Evolutionary conservation across 768 basidiomycete genomes (phyloP).

Genomic region (Jaapia argillacea): DNA sequence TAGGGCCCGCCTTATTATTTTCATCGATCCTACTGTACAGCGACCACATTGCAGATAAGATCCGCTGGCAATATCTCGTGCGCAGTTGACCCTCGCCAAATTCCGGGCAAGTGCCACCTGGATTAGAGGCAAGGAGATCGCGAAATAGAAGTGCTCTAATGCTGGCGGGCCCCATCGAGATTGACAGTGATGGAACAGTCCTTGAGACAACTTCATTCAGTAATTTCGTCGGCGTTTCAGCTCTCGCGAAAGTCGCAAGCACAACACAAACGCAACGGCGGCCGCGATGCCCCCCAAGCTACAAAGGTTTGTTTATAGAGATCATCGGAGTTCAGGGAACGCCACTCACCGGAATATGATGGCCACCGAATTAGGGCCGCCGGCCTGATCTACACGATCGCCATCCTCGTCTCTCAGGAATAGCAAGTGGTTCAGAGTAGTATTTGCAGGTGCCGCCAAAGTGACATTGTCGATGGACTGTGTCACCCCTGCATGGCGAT

Average conservation of each 20-base stretch:
- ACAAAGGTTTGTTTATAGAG: not conserved
- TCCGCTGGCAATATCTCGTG: constrained; percentile 49
- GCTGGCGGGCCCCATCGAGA: constrained; percentile 82
- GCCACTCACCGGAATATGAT: constrained; percentile 67
- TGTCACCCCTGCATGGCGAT: constrained; percentile 15
- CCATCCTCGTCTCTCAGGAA: not conserved
- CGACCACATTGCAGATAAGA: constrained; percentile 66
- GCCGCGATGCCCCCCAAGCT: not conserved
- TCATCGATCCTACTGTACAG: constrained; percentile 27
- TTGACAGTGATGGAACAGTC: constrained; percentile 35
- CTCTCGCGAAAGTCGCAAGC: constrained; percentile 1
- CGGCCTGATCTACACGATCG: constrained; percentile 11
- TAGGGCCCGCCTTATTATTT: constrained; percentile 25
- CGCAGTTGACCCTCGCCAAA: constrained; percentile 69
- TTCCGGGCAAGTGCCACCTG: constrained; percentile 92
- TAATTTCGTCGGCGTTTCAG: too few species aligned
- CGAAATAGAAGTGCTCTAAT: constrained; percentile 60
- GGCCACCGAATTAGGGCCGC: constrained; percentile 58
- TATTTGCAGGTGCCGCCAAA: constrained; percentile 5
- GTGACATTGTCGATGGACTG: constrained; percentile 5
- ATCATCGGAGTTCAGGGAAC: not conserved
- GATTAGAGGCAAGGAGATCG: constrained; percentile 94
- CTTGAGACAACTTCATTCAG: too few species aligned
- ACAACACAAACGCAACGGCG: not conserved
- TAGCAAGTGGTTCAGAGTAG: constrained; percentile 4